Conservation (phyloP, 83 land plant genomes). For the Thuja plicata region DNA sequence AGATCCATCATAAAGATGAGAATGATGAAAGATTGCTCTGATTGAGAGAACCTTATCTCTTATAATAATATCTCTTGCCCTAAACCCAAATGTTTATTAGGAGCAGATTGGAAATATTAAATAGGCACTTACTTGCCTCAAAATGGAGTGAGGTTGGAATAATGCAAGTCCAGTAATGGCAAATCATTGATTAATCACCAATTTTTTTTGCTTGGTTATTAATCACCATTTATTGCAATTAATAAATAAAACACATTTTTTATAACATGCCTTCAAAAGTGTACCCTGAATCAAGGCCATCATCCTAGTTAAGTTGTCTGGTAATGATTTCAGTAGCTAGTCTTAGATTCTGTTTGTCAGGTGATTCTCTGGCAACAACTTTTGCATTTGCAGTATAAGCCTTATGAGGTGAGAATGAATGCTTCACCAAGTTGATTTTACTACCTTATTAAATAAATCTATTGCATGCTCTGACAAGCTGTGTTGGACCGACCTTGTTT, state of each 20-base stretch:
- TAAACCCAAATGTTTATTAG: too few species aligned
- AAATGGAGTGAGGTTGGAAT: too few species aligned
- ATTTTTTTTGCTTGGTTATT: too few species aligned
- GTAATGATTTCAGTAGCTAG: not conserved
- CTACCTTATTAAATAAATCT: not conserved
- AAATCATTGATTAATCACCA: not conserved
- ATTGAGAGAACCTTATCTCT: too few species aligned
- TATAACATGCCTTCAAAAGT: not conserved
- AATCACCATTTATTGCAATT: not conserved
- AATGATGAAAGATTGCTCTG: too few species aligned
- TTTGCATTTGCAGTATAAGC: not conserved
- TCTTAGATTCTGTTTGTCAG: not conserved
- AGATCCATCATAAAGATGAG: too few species aligned
- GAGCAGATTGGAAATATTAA: too few species aligned
- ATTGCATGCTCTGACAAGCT: not conserved
- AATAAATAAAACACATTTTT: not conserved
- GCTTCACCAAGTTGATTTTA: not conserved
- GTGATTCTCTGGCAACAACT: not conserved
- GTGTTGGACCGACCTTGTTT: not conserved
- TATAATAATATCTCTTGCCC: too few species aligned
- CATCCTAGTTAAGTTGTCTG: not conserved
- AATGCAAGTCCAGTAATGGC: not conserved
- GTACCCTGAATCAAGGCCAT: not conserved
- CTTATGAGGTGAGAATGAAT: not conserved
- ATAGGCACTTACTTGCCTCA: too few species aligned